Base-by-base conservation (phyloP, 2,329 filamentous ascomycete genomes). In the Lecanicillium sp. region DNA sequence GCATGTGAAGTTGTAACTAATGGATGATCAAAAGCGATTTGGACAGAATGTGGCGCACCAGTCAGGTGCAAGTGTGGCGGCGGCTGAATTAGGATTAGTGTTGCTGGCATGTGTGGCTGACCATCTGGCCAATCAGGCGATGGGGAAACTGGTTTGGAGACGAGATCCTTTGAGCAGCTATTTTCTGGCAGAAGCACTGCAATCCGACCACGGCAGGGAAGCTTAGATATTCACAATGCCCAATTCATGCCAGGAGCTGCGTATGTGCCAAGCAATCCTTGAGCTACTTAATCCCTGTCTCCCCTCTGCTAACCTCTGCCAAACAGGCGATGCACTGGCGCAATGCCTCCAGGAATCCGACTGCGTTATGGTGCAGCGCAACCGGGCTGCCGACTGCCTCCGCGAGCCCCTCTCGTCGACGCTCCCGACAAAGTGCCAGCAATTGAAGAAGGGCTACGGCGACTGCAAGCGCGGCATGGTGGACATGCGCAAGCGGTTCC, bases 401-500 rank as follows among this genome's bases (percentile, higher is more conserved):
- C 86, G 87, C 41, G 77, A 83, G 15, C 91, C 91, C 3, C 82
- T 95, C 54, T 75, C 82, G 65, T 84, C 93, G 54, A 84, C 83
- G 6, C 82, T 98, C 12, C 91, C 93, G 17, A 84, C 79, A 20
- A 84, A 86, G 68, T 98, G 93, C 70, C 89, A 91, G 64, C 91
- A 96, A 68, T 78, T 98, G 51, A 89, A 91, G 66, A 90, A 89
- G 66, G 89, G 90, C 38, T 93, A 94, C 60, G 87, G 88, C 65
- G 88, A 96, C 64, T 98, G 93, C 78, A 94, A 95, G 62, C 86
- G 91, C 55, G 93, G 93, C 55, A 82, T 95, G 81, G 86, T 97
- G 58, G 93, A 98, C 67, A 98, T 98, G 93, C 87, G 93, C 66
- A 97, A 97, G 73, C 86, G 93, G 27, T 97, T 98, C 70, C 81